A percentile compares a stretch with the other conserved stretches of the same genome.
Conservation (phyloP, 2,329 filamentous ascomycete species). For the Immersiporthe knoxdaviesiana region DNA sequence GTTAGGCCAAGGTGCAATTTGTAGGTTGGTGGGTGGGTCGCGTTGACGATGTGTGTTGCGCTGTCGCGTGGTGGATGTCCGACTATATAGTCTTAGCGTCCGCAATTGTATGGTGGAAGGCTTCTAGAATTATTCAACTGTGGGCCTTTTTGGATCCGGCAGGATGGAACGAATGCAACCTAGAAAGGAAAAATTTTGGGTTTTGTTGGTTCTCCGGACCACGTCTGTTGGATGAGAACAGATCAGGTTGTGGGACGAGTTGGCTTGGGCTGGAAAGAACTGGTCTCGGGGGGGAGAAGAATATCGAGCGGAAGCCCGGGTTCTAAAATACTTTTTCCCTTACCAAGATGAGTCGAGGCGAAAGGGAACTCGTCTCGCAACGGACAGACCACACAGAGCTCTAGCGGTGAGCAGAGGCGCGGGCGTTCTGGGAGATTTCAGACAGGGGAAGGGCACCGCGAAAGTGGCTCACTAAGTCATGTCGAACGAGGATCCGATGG, state of each 20-base stretch:
- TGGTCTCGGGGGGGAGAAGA: background rate
- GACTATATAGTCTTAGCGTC: slow-evolving; percentile 26
- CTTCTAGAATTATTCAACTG: slow-evolving; percentile 10
- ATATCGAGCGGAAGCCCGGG: slow-evolving; percentile 14
- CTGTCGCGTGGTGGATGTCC: slow-evolving; percentile 15
- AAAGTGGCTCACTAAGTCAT: background rate
- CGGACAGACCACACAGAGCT: slow-evolving; percentile 27
- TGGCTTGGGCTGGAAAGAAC: slow-evolving; percentile 12
- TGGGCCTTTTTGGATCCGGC: slow-evolving; percentile 8
- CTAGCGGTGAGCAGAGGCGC: slow-evolving; percentile 24
- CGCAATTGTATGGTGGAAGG: slow-evolving; percentile 5
- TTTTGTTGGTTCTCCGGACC: background rate
- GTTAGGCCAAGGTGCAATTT: background rate
- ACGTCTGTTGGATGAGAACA: background rate
- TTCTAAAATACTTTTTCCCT: slow-evolving; percentile 23
- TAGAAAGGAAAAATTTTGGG: background rate
- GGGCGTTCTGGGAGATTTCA: background rate
- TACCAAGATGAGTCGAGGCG: slow-evolving; percentile 6
- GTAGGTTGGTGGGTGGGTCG: background rate
- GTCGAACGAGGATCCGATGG: background rate
- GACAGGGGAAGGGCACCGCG: slow-evolving; percentile 21
- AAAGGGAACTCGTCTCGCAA: slow-evolving; percentile 21
- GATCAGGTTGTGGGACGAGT: background rate
- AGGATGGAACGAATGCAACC: slow-evolving; percentile 10
- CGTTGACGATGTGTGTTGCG: background rate